A percentile compares a stretch with the other conserved stretches of the same genome.
Evolutionary conservation across 352 stramenopile genomes (phyloP).

Genomic region (Aphanomyces invadans): DNA sequence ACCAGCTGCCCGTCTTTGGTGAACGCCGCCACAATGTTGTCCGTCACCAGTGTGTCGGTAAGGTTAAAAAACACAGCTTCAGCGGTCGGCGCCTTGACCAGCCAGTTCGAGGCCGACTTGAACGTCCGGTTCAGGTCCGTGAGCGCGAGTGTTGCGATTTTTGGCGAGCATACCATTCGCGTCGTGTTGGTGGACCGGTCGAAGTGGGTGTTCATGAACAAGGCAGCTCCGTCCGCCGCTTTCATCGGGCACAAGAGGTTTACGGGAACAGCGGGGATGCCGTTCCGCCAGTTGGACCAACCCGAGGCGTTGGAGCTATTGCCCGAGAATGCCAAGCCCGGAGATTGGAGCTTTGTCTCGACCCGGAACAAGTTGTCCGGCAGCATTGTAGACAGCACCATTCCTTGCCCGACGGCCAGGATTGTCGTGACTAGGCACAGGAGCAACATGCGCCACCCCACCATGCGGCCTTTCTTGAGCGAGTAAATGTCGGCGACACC

Average conservation of each 20-base stretch:
- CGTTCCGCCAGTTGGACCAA: too few relatives aligned
- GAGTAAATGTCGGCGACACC: slow-evolving; percentile 56
- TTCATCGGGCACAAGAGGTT: neutral
- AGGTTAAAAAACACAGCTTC: slow-evolving; percentile 50
- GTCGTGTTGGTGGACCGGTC: neutral
- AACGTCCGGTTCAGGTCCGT: neutral
- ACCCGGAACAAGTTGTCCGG: neutral
- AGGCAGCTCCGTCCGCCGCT: neutral
- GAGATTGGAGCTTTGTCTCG: neutral
- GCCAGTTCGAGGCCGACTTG: neutral
- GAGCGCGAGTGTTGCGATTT: neutral
- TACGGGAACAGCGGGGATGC: neutral
- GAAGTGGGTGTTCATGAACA: neutral
- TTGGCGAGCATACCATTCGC: neutral
- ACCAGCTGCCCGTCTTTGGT: slow-evolving; percentile 40
- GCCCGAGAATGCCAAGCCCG: too few relatives aligned
- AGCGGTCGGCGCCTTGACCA: slow-evolving; percentile 21
- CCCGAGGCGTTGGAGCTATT: too few relatives aligned
- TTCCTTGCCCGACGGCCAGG: neutral
- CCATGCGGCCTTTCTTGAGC: slow-evolving; percentile 35
- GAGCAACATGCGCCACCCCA: neutral
- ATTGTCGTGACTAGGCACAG: slow-evolving; percentile 1
- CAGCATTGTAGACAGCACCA: neutral
- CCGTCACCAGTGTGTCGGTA: slow-evolving; percentile 45
- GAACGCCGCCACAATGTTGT: slow-evolving; percentile 55